Evolutionary conservation across 192 early-diverging fungal species (phyloP), one percentile per base, ranked within the genome.

Genomic region (Spinellus fusiger): DNA sequence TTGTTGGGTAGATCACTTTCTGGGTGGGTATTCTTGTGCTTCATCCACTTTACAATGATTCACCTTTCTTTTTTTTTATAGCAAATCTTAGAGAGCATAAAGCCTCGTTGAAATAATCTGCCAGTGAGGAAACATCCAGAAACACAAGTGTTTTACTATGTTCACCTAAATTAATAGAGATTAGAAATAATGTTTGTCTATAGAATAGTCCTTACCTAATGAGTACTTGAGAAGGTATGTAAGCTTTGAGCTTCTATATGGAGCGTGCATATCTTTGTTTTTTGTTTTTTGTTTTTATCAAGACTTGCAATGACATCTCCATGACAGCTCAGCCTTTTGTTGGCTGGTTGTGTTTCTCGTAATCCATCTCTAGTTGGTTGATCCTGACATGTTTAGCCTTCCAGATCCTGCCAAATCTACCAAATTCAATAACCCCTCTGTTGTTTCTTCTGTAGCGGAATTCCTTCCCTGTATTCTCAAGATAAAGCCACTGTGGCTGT

Each of bases 71-170:
- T n/a, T n/a, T n/a, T n/a, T n/a, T n/a, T 40, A 91, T 93, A 7
- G 95, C 95, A 83, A 98, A 98, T 49, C 93, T 79, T 50, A 98
- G 79, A 16, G 92, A 93, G 68, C 89, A 93, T 34, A 96, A 73
- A 13, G 89, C 93, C 69, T 98, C 96, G 31, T 80, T 75, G 35
- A 93, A 80, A 71, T 85, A 89, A 40, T 74, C 70, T n/a, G 79
- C 64, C 48, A 90, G 69, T n/a, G 96, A 95, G 20, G 85, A 89
- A 31, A 98, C 81, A 55, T 96, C 95, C 15, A 98, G 95, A 87
- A 98, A 96, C 96, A 98, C 97, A 18, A 97, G 80, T 9, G 94
- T 96, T 73, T 98, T 98, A 68, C 88, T 89, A 62, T 96, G 97
- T 16, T 95, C 96, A 37, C 91, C 89, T 68, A 56, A 20, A 25